phyloP scores from a whole-genome alignment of 176 grass and related monocot genomes.

The Alopecurus myosuroides region DNA sequence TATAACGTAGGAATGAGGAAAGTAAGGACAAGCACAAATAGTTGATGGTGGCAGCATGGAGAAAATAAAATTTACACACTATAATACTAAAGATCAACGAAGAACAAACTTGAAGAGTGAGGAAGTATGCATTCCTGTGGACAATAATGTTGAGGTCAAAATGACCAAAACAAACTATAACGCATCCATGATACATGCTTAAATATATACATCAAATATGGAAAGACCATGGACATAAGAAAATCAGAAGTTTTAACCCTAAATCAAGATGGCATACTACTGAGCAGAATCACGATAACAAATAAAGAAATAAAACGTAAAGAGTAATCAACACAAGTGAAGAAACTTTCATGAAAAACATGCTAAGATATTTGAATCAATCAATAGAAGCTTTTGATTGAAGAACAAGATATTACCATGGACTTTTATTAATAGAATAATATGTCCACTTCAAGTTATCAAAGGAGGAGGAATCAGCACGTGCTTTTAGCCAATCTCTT shows the following conservation, averaged over 20 bases:
- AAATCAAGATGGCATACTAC: background rate
- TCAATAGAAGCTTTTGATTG: background rate
- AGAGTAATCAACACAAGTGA: background rate
- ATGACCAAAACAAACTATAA: background rate
- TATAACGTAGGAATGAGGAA: background rate
- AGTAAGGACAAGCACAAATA: background rate
- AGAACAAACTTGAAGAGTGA: background rate
- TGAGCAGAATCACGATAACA: background rate
- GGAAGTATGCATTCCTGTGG: background rate
- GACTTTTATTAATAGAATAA: slow-evolving; percentile 93
- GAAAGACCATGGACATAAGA: background rate
- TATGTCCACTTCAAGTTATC: slow-evolving; percentile 84
- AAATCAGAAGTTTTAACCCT: background rate
- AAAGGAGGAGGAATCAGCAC: slow-evolving; percentile 52
- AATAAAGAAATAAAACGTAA: background rate
- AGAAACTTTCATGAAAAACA: slow-evolving; percentile 12
- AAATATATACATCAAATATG: slow-evolving; percentile 1
- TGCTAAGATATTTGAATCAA: background rate
- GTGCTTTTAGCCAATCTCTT: slow-evolving; percentile 81
- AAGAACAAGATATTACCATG: slow-evolving; percentile 61
- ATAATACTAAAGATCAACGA: background rate
- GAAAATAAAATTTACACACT: background rate
- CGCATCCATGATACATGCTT: background rate
- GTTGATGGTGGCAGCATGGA: background rate
- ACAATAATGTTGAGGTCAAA: background rate